Base-by-base conservation (phyloP, 2,329 filamentous ascomycete species). In the Penicillium sp. region DNA sequence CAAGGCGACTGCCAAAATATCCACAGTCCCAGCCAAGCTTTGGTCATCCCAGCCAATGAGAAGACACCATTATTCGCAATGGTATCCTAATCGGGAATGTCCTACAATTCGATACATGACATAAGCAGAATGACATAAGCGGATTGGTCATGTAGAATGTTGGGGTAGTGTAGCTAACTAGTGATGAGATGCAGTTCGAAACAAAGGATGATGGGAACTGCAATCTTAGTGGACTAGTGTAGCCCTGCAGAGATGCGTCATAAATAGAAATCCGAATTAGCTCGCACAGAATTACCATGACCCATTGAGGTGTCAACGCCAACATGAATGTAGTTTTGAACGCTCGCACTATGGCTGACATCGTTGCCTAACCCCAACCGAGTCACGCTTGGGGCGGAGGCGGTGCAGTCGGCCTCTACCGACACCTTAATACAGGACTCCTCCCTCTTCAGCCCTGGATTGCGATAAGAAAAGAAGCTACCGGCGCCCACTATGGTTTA, bases 401-500 rank as follows among this genome's bases (percentile, higher is more conserved):
- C 42, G 28, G 42, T 45, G 42, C 42, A 45, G 24, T 45, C 42
- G 42, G 42, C 24, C 28, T 45, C n/a, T 31, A 45, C 42, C 42
- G 42, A 45, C 26, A 31, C 42, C 26, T 45, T 45, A 45, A 31
- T 45, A 45, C 42, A 31, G 28, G 42, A 45, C 28, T 31, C 7
- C 26, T 31, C 42, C 42, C 42, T 45, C 42, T 31, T 45, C 42
- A 45, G 42, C 42, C 42, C 18, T 31, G 18, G 2, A 31, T 18
- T 28, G 11, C 21, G 23, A 11, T 10, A 8, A 43, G 5, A 42
- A 23, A 24, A 26, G n/a, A 43, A 11, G 21, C 10, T 26, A n/a
- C 19, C 42, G 42, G n/a, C 5, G 16, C 24, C 19, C 26, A 48
- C 21, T 43, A 78, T 76, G 74, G 74, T 75, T 8, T 76, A 75